These are phyloP conservation scores for Dichotomopilus funicola DNA, from an alignment of 2,329 filamentous ascomycete genomes.

Conservation along the genomic window DNA sequence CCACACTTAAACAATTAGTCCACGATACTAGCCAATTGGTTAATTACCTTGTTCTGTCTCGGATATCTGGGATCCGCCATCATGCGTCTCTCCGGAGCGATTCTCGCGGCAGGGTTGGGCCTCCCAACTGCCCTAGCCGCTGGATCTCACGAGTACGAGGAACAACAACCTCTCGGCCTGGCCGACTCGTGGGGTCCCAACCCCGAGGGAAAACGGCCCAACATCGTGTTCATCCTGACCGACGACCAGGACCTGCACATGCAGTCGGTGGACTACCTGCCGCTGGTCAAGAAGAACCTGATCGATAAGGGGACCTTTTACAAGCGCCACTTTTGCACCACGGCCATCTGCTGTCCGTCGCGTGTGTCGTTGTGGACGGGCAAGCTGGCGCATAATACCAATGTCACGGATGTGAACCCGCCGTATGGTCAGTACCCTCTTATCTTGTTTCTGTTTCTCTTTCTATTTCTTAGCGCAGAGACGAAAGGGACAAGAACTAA, in stretches of 20 bases:
- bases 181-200: not conserved
- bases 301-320: slow-evolving; percentile 50
- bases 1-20: too few relatives aligned
- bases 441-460: not conserved
- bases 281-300: slow-evolving; percentile 47
- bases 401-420: slow-evolving; percentile 42
- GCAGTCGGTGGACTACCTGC: slow-evolving; percentile 53
- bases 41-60: too few relatives aligned
- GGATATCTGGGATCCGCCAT: not conserved
- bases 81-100: slow-evolving; percentile 17
- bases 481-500: too few relatives aligned
- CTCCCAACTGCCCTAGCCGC: slow-evolving; percentile 8
- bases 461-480: too few relatives aligned
- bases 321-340: slow-evolving; percentile 54
- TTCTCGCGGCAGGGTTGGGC: slow-evolving; percentile 15
- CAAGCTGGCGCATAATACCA: slow-evolving; percentile 57
- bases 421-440: slow-evolving; percentile 18
- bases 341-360: slow-evolving; percentile 56
- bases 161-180: slow-evolving; percentile 12
- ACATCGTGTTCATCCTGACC: slow-evolving; percentile 57
- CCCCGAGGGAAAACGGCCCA: slow-evolving; percentile 32
- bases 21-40: too few relatives aligned
- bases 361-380: slow-evolving; percentile 56
- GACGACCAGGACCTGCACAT: slow-evolving; percentile 60
- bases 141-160: not conserved